phyloP scores from a whole-genome alignment of 768 basidiomycete species.

The Phlebiopsis gigantea region DNA sequence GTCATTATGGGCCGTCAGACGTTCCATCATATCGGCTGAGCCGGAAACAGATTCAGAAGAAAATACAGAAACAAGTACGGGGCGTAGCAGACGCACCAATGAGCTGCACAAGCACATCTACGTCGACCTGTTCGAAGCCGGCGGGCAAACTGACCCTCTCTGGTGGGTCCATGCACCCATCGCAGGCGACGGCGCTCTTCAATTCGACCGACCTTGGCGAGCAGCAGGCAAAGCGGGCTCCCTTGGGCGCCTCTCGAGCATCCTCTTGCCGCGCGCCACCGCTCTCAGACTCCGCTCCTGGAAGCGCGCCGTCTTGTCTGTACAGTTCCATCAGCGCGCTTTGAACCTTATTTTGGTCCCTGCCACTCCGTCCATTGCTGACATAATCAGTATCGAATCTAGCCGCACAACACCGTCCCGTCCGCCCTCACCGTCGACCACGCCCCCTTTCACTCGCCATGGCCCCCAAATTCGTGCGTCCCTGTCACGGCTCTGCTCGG shows the following conservation, averaged over 20 bases:
- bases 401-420: slow-evolving; percentile 7
- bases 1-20: slow-evolving; percentile 94
- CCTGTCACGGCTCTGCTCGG: neutral
- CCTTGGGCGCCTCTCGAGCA: neutral
- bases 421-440: slow-evolving; percentile 26
- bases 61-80: slow-evolving; percentile 1
- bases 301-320: slow-evolving; percentile 27
- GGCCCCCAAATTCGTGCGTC: slow-evolving; percentile 75
- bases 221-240: neutral
- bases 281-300: slow-evolving; percentile 8
- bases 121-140: slow-evolving; percentile 77
- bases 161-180: slow-evolving; percentile 82
- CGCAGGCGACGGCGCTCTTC: slow-evolving; percentile 34
- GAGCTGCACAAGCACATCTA: slow-evolving; percentile 81
- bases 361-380: slow-evolving; percentile 17
- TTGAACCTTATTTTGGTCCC: slow-evolving; percentile 45
- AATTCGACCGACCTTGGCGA: slow-evolving; percentile 13
- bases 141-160: slow-evolving; percentile 76
- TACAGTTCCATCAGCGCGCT: slow-evolving; percentile 51
- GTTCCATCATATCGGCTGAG: slow-evolving; percentile 92
- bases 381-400: slow-evolving; percentile 16
- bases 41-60: slow-evolving; percentile 13
- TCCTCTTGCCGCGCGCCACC: neutral
- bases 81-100: slow-evolving; percentile 55
- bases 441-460: slow-evolving; percentile 38